A percentile compares a stretch with the other conserved stretches of the same genome.
phyloP scores from a whole-genome alignment of 331 rosid genomes.

The Spiraea crenata region DNA sequence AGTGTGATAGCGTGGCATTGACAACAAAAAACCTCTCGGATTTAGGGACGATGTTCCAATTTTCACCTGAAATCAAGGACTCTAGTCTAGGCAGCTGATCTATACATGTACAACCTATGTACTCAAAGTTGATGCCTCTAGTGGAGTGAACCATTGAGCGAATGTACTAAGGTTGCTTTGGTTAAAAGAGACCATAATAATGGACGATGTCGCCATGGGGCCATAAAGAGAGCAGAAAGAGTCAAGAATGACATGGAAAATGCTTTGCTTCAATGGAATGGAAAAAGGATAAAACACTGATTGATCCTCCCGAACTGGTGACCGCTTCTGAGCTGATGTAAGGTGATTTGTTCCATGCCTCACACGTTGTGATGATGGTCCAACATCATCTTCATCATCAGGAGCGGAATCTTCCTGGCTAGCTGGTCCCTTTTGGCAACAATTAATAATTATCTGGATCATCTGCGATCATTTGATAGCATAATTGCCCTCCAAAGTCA shows the following conservation, averaged over 20 bases:
- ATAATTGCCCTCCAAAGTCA: constrained; percentile 12
- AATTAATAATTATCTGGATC: constrained; percentile 12
- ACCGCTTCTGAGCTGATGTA: constrained; percentile 17
- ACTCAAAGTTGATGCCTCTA: not conserved
- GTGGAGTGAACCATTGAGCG: not conserved
- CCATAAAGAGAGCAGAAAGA: constrained; percentile 13
- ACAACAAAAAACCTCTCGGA: too few relatives aligned
- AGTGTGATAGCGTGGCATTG: too few relatives aligned
- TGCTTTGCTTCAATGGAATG: constrained; percentile 1
- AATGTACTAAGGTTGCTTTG: constrained; percentile 8
- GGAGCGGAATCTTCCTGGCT: constrained; percentile 22
- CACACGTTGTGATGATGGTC: constrained; percentile 11
- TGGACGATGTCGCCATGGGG: constrained; percentile 15
- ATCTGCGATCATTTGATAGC: constrained; percentile 17
- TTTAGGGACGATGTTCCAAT: not conserved
- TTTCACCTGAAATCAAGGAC: constrained; percentile 23
- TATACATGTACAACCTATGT: not conserved
- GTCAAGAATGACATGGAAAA: constrained; percentile 12
- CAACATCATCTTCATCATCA: constrained; percentile 20
- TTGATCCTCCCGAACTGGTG: constrained; percentile 17
- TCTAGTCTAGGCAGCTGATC: not conserved
- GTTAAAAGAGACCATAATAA: constrained; percentile 16
- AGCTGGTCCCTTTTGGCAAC: not conserved
- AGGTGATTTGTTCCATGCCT: constrained; percentile 13
- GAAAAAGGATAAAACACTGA: constrained; percentile 4